Conservation (phyloP, 805 yeast genomes). For the Kockiozyma suomiensis region DNA sequence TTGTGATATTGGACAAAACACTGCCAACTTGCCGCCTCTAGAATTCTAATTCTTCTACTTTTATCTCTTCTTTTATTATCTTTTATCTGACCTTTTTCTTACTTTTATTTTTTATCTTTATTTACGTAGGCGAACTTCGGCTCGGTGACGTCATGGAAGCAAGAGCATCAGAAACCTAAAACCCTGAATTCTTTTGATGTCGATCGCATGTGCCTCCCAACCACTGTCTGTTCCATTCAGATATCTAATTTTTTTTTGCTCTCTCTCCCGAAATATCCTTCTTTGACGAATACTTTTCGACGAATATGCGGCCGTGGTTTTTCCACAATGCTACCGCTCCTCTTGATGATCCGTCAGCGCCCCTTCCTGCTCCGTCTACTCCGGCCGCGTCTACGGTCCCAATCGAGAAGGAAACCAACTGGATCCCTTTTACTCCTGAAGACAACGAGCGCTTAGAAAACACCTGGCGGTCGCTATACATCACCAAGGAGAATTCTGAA, state of each 20-base stretch:
- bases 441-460: conserved; percentile 40
- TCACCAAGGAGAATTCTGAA: conserved; percentile 6
- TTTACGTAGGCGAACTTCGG: too few species aligned
- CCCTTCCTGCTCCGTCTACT: conserved; percentile 32
- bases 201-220: neutral
- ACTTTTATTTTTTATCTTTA: too few species aligned
- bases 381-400: conserved; percentile 33
- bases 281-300: neutral
- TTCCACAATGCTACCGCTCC: conserved; percentile 37
- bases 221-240: neutral
- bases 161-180: too few species aligned
- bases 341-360: conserved; percentile 37
- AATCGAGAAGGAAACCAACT: conserved; percentile 35
- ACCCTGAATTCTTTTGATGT: too few species aligned
- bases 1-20: too few species aligned
- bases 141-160: too few species aligned
- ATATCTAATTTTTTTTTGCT: neutral
- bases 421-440: conserved; percentile 46
- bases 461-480: conserved; percentile 31
- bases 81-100: too few species aligned
- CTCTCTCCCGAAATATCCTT: neutral
- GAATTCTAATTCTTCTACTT: too few species aligned
- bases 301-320: conserved; percentile 34
- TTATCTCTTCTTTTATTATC: too few species aligned
- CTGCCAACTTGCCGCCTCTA: too few species aligned